Base-by-base conservation (phyloP, 2,329 filamentous ascomycete species). In the Cytospora paraplurivora region DNA sequence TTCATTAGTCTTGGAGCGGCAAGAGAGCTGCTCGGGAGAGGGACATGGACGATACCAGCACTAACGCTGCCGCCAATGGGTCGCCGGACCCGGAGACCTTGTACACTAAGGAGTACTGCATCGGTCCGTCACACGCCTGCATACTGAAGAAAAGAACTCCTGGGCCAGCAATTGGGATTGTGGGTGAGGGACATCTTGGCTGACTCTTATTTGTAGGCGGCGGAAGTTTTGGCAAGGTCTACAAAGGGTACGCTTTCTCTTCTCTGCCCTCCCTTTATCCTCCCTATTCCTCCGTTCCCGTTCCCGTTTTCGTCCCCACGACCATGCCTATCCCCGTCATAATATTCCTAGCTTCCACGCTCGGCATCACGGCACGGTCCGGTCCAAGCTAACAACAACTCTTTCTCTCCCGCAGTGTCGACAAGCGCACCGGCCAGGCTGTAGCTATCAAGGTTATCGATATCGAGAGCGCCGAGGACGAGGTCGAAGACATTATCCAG, bases 371-470 rank as follows among this genome's bases (percentile, higher is more conserved):
- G 38, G n/a, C 21, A 8, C 8, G 4, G 7, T 21, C 44, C 7
- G 49, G 10, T n/a, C 2, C 44, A 32, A 13, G 37, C 58, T 70
- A 62, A 72, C 66, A 32, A 27, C 44, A 11, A 19, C 27, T 12
- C 6, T n/a, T 32, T 10, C 10, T 17, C 21, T 10, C 3, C 3
- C n/a, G 7, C 19, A 95, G 91, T 64, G 92, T 98, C 69, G 94
- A 98, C 79, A 96, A 95, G 74, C 88, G 92, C 58, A 96, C 90
- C 19, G 95, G 95, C 44, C 90, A 96, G 73, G 89, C 94, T 13
- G 95, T 99, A 57, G 95, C 95, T 34, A 99, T 99, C 81, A 99
- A 99, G 78, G 85, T 99, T 72, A 98, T 99, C 75, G 95, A 99
- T 73, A 95, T 99, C 69, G 95, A 99, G 78, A 97, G 95, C 79